These are phyloP conservation scores for Fagus crenata DNA, from an alignment of 306 rosid species.

Conservation along the genomic window DNA sequence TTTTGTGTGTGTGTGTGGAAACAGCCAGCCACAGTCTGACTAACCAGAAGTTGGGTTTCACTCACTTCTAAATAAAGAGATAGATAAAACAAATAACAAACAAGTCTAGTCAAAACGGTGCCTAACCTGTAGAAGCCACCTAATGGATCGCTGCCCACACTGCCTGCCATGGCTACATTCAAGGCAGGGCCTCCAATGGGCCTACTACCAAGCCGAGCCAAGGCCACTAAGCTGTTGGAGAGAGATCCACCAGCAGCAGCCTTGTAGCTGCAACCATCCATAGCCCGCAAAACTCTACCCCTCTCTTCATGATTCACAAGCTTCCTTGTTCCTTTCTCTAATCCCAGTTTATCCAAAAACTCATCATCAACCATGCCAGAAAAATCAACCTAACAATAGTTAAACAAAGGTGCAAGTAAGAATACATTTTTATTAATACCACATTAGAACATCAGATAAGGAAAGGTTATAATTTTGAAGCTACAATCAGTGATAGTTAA, in stretches of 20 bases:
- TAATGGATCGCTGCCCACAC: slow-evolving; percentile 90
- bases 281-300: slow-evolving; percentile 85
- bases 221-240: slow-evolving; percentile 86
- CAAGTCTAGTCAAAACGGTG: slow-evolving; percentile 8
- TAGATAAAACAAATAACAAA: neutral
- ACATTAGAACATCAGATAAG: neutral
- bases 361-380: slow-evolving; percentile 81
- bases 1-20: neutral
- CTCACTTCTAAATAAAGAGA: neutral
- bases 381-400: slow-evolving; percentile 70
- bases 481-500: neutral
- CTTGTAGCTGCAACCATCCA: slow-evolving; percentile 96
- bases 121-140: slow-evolving; percentile 91
- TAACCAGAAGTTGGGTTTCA: neutral
- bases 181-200: slow-evolving; percentile 53
- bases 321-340: slow-evolving; percentile 90
- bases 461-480: neutral
- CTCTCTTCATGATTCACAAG: slow-evolving; percentile 90
- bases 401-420: neutral
- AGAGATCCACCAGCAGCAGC: slow-evolving; percentile 99
- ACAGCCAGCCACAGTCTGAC: neutral
- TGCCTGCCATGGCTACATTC: slow-evolving; percentile 90
- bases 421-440: neutral
- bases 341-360: slow-evolving; percentile 67
- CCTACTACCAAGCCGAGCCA: slow-evolving; percentile 78